These are phyloP conservation scores for Phytophthora megakarya DNA, from an alignment of 352 stramenopile genomes.

Conservation along the genomic window DNA sequence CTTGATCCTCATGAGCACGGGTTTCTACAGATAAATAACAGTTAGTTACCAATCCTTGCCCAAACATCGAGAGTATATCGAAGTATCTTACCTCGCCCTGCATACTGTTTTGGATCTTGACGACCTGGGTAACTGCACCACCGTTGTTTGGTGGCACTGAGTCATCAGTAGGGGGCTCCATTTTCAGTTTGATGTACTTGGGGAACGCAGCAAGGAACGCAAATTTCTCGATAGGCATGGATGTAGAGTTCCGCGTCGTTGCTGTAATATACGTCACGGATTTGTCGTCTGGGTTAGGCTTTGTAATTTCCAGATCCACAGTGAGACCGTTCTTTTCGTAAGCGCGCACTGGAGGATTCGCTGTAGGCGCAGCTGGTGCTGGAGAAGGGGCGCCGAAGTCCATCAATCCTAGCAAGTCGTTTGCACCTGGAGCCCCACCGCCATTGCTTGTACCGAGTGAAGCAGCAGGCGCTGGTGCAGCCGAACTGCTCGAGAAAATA, in stretches of 20 bases:
- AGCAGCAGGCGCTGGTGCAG: conserved; percentile 27
- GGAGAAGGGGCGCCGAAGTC: conserved; percentile 61
- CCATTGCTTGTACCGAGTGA: conserved; percentile 25
- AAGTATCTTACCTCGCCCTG: conserved; percentile 80
- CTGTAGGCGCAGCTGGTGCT: conserved; percentile 31
- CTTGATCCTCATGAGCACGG: conserved; percentile 85
- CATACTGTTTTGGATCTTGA: conserved; percentile 96
- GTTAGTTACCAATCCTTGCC: conserved; percentile 4
- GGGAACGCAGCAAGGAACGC: conserved; percentile 96
- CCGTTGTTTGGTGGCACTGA: conserved; percentile 86
- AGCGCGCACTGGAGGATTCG: conserved; percentile 78
- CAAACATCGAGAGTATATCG: neutral
- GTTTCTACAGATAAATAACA: conserved; percentile 64
- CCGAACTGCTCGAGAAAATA: conserved; percentile 85
- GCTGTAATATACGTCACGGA: conserved; percentile 93
- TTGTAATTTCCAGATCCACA: conserved; percentile 91
- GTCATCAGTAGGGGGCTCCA: conserved; percentile 95
- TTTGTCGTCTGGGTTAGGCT: conserved; percentile 93
- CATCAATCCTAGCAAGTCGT: conserved; percentile 75
- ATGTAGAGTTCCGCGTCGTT: conserved; percentile 92
- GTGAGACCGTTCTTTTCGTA: conserved; percentile 97
- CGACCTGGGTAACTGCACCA: conserved; percentile 92
- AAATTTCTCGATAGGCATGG: conserved; percentile 90
- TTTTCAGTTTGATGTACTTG: conserved; percentile 98
- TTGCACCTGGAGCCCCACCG: conserved; percentile 23